phyloP scores from a whole-genome alignment of 768 basidiomycete genomes.

The Hericium alpestre region DNA sequence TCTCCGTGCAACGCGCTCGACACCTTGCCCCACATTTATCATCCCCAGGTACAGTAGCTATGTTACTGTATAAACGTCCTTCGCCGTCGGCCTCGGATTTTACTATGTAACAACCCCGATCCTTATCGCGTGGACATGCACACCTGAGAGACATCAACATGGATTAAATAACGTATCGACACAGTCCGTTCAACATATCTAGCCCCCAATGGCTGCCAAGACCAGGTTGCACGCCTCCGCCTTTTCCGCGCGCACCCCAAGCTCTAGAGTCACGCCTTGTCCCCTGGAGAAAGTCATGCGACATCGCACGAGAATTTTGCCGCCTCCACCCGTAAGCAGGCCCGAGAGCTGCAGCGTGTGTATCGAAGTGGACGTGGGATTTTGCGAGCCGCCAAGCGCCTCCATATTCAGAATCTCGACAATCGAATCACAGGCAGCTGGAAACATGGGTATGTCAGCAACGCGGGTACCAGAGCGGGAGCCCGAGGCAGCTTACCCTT shows the following conservation, averaged over 20 bases:
- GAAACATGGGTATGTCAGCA: slow-evolving; percentile 8
- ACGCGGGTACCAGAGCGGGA: background rate
- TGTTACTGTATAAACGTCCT: no score
- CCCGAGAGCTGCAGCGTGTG: slow-evolving; percentile 94
- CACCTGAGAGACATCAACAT: background rate
- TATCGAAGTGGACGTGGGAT: slow-evolving; percentile 70
- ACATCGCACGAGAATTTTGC: slow-evolving; percentile 90
- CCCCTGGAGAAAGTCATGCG: slow-evolving; percentile 92
- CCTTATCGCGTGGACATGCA: background rate
- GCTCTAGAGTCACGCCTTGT: slow-evolving; percentile 85
- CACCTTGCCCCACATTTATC: background rate
- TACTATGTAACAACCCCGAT: background rate
- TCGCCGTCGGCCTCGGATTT: no score
- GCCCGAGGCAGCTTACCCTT: slow-evolving; percentile 51
- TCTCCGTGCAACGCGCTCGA: no score
- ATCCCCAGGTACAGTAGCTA: background rate
- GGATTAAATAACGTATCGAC: background rate
- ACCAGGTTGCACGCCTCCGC: slow-evolving; percentile 80
- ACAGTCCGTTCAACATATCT: slow-evolving; percentile 8
- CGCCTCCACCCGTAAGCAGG: slow-evolving; percentile 81
- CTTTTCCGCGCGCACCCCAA: slow-evolving; percentile 86
- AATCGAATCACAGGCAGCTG: slow-evolving; percentile 93
- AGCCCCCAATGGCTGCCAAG: slow-evolving; percentile 79
- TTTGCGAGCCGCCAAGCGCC: slow-evolving; percentile 83
- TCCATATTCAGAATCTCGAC: slow-evolving; percentile 97